Conservation (phyloP, 2,329 filamentous ascomycete species). For the Pestalotiopsis sp. region DNA sequence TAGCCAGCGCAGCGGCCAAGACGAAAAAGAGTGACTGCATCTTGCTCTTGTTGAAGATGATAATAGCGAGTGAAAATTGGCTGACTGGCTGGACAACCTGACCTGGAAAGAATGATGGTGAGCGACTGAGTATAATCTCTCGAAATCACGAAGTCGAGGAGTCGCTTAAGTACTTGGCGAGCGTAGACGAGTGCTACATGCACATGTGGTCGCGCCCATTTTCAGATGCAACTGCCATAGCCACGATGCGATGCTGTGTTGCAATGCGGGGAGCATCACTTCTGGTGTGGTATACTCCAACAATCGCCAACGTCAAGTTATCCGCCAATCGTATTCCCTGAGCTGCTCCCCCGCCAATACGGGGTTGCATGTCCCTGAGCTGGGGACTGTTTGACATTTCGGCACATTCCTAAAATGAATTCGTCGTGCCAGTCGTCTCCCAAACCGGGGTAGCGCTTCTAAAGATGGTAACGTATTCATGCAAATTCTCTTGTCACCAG, state of each 20-base stretch:
- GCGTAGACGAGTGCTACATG: background rate
- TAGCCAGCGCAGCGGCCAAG: slow-evolving; percentile 1
- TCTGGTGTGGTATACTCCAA: slow-evolving; percentile 1
- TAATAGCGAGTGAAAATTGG: background rate
- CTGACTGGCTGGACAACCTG: background rate
- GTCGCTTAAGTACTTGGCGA: background rate
- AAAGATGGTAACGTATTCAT: background rate
- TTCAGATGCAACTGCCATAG: background rate
- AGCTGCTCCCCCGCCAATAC: background rate
- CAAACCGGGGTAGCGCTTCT: background rate
- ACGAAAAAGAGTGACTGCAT: slow-evolving; percentile 4
- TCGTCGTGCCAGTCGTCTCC: background rate
- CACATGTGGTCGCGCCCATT: background rate
- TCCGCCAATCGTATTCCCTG: background rate
- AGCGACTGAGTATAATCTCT: background rate
- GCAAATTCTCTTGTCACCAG: background rate
- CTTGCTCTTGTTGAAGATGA: background rate
- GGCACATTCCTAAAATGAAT: slow-evolving; percentile 6
- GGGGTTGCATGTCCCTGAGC: background rate
- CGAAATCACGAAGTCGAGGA: background rate
- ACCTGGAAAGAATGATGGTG: background rate
- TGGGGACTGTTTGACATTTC: background rate
- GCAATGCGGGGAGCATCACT: slow-evolving; percentile 3
- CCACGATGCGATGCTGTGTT: background rate
- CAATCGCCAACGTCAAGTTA: background rate